Evolutionary conservation across 495 filamentous ascomycete genomes (phyloP).

Genomic region (Penicillium waksmanii): DNA sequence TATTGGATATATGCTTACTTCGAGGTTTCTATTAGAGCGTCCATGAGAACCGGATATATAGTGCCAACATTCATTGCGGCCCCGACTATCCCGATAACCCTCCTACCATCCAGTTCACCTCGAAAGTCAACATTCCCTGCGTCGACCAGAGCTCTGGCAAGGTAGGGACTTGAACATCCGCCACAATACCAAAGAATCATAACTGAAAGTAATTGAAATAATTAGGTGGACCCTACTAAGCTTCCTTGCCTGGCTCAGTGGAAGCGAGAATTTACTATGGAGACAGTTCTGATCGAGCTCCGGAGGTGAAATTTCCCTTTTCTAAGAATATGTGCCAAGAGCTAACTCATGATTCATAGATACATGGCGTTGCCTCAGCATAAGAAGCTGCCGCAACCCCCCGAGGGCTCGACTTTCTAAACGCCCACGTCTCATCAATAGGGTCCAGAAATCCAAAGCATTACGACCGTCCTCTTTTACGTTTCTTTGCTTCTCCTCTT

Average conservation of each 20-base stretch:
- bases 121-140: slow-evolving; percentile 92
- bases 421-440: slow-evolving; percentile 23
- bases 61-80: slow-evolving; percentile 95
- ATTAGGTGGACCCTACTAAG: slow-evolving; percentile 79
- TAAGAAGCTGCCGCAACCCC: slow-evolving; percentile 93
- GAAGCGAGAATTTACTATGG: slow-evolving; percentile 90
- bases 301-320: slow-evolving; percentile 58
- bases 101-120: slow-evolving; percentile 86
- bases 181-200: not conserved
- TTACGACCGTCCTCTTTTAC: slow-evolving; percentile 33
- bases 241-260: slow-evolving; percentile 84
- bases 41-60: slow-evolving; percentile 98
- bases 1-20: not conserved
- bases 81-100: slow-evolving; percentile 85
- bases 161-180: slow-evolving; percentile 42
- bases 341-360: slow-evolving; percentile 46
- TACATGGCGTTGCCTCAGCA: slow-evolving; percentile 93
- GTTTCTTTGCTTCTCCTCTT: slow-evolving; percentile 31
- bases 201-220: slow-evolving; percentile 8
- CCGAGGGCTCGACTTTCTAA: slow-evolving; percentile 80
- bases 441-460: slow-evolving; percentile 36
- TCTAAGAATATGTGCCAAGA: slow-evolving; percentile 9
- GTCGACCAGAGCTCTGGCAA: slow-evolving; percentile 78
- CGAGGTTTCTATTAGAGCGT: slow-evolving; percentile 63
- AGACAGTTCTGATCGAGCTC: slow-evolving; percentile 89